A percentile compares a stretch with the other conserved stretches of the same genome.
Conservation (phyloP, 140 eudicot species). For the Ambrosia hybrid region DNA sequence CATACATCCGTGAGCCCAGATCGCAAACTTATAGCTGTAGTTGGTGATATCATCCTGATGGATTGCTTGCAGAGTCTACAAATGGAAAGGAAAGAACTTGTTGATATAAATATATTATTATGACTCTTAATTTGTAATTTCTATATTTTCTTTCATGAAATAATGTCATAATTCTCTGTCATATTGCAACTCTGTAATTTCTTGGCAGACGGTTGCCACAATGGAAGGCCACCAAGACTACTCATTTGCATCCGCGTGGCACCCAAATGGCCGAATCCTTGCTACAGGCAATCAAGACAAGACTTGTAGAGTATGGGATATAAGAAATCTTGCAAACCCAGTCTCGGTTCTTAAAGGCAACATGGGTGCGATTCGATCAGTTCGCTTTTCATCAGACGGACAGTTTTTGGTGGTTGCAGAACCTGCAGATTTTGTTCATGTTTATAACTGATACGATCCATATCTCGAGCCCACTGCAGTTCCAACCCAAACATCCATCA, state of each 20-base stretch:
- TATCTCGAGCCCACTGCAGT: too few species aligned
- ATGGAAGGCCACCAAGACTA: constrained; percentile 80
- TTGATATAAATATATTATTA: background rate
- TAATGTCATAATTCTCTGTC: background rate
- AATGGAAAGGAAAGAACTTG: constrained; percentile 64
- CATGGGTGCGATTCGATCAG: constrained; percentile 71
- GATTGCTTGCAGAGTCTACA: constrained; percentile 68
- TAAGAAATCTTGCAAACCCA: constrained; percentile 55
- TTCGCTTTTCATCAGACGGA: constrained; percentile 71
- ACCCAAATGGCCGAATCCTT: constrained; percentile 65
- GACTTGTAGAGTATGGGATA: constrained; percentile 79
- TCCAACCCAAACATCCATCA: too few species aligned
- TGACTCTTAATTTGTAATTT: background rate
- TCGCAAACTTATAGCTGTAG: constrained; percentile 66
- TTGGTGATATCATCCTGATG: constrained; percentile 82
- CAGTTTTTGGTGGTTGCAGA: constrained; percentile 64
- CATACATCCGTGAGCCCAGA: constrained; percentile 91
- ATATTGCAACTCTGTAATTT: background rate
- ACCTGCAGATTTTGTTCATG: constrained; percentile 82
- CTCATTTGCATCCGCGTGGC: constrained; percentile 93
- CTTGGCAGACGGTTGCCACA: constrained; percentile 54
- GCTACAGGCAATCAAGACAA: constrained; percentile 91
- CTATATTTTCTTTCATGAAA: background rate
- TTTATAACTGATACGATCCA: too few species aligned
- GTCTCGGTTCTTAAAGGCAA: constrained; percentile 61